phyloP scores from a whole-genome alignment of 2,329 filamentous ascomycete genomes.

The Colletotrichum echinochloae region DNA sequence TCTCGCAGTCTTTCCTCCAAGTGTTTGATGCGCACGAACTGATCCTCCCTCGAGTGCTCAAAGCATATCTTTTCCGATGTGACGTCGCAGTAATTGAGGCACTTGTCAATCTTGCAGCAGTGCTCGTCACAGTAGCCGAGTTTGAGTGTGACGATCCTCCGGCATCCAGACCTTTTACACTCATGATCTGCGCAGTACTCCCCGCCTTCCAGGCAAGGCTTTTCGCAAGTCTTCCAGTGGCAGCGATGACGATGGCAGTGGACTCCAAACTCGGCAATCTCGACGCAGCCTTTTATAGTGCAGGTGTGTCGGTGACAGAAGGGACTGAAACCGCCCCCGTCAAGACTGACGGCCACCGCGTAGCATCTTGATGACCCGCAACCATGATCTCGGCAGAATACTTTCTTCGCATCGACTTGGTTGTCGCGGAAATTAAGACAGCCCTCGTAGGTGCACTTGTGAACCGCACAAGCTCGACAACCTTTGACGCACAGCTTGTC shows the following conservation, averaged over 20 bases:
- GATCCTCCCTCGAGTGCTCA: slow-evolving; percentile 32
- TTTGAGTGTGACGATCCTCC: slow-evolving; percentile 2
- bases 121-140: slow-evolving; percentile 34
- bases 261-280: slow-evolving; percentile 12
- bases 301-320: slow-evolving; percentile 37
- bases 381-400: slow-evolving; percentile 34
- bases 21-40: slow-evolving; percentile 23
- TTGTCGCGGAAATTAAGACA: slow-evolving; percentile 30
- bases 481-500: not conserved
- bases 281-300: slow-evolving; percentile 20
- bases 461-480: not conserved
- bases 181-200: slow-evolving; percentile 32
- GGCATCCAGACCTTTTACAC: slow-evolving; percentile 25
- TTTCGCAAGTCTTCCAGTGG: slow-evolving; percentile 26
- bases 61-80: slow-evolving; percentile 27
- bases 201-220: not conserved
- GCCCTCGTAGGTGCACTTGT: slow-evolving; percentile 37
- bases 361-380: slow-evolving; percentile 27
- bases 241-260: slow-evolving; percentile 29
- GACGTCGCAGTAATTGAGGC: slow-evolving; percentile 33
- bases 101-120: slow-evolving; percentile 34
- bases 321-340: slow-evolving; percentile 12
- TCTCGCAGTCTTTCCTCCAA: slow-evolving; percentile 26
- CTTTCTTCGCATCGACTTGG: slow-evolving; percentile 17
- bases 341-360: slow-evolving; percentile 20